These are phyloP conservation scores for Psidium friedrichsthalianum DNA, from an alignment of 345 rosid genomes.

Conservation along the genomic window DNA sequence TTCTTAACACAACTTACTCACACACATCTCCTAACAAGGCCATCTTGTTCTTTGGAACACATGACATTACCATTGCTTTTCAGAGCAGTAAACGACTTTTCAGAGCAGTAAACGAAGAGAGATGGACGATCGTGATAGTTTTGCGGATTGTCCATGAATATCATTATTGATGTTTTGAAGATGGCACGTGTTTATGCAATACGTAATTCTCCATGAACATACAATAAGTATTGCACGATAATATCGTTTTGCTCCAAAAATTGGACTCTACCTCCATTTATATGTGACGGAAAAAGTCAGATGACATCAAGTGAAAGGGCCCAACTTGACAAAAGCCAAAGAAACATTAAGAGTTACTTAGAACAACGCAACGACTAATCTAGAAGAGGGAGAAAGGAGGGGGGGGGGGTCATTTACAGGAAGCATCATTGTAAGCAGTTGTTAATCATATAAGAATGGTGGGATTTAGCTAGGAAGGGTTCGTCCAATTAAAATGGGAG, in stretches of 20 bases:
- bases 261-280: neutral
- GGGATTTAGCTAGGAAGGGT: neutral
- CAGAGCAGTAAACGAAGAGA: neutral
- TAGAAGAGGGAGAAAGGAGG: too few relatives aligned
- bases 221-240: neutral
- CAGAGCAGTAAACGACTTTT: neutral
- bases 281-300: neutral
- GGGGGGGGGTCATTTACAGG: neutral
- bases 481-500: neutral
- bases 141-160: neutral
- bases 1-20: too few relatives aligned
- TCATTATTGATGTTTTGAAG: neutral
- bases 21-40: neutral
- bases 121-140: neutral
- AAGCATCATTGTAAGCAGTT: neutral
- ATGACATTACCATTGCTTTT: neutral
- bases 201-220: neutral
- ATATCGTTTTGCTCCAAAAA: neutral
- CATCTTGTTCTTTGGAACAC: neutral
- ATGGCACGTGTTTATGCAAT: neutral
- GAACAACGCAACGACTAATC: neutral
- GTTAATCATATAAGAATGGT: neutral
- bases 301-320: neutral
- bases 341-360: neutral
- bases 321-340: neutral